Conservation (phyloP, 2,329 filamentous ascomycete genomes). For the Lachnellula suecica region DNA sequence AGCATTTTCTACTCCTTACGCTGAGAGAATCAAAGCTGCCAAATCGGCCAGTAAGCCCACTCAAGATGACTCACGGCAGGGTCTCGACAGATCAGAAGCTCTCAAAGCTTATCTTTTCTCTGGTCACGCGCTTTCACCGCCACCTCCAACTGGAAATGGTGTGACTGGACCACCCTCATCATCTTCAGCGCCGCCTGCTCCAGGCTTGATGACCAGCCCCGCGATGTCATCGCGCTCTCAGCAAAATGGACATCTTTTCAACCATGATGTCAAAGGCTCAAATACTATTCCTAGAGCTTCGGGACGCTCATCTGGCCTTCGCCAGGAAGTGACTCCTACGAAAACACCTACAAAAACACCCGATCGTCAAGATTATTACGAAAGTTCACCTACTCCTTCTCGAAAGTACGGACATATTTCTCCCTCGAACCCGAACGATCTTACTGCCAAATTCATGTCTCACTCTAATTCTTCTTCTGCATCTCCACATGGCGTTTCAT, state of each 20-base stretch:
- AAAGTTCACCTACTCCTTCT: conserved; percentile 23
- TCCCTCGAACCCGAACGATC: conserved; percentile 14
- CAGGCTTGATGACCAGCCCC: conserved; percentile 11
- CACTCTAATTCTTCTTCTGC: conserved; percentile 18
- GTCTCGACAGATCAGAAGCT: conserved; percentile 42
- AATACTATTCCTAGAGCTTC: conserved; percentile 16
- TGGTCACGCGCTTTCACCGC: conserved; percentile 30
- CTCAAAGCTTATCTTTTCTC: conserved; percentile 58
- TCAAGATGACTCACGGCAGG: conserved; percentile 11
- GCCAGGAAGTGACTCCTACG: conserved; percentile 32
- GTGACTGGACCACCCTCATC: not conserved
- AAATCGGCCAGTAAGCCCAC: conserved; percentile 28
- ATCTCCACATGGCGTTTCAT: conserved; percentile 18
- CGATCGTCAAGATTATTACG: conserved; percentile 19
- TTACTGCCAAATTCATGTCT: conserved; percentile 12
- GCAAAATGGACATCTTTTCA: conserved; percentile 12
- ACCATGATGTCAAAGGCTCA: conserved; percentile 15
- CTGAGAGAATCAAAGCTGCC: conserved; percentile 59
- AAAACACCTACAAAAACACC: conserved; percentile 29
- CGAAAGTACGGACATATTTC: conserved; percentile 18
- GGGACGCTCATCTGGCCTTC: conserved; percentile 31
- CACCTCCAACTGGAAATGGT: conserved; percentile 2
- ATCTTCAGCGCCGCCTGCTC: conserved; percentile 9
- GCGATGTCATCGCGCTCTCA: conserved; percentile 11
- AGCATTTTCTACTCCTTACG: conserved; percentile 66